Conservation (phyloP, 345 rosid species). For the Pistacia vera region DNA sequence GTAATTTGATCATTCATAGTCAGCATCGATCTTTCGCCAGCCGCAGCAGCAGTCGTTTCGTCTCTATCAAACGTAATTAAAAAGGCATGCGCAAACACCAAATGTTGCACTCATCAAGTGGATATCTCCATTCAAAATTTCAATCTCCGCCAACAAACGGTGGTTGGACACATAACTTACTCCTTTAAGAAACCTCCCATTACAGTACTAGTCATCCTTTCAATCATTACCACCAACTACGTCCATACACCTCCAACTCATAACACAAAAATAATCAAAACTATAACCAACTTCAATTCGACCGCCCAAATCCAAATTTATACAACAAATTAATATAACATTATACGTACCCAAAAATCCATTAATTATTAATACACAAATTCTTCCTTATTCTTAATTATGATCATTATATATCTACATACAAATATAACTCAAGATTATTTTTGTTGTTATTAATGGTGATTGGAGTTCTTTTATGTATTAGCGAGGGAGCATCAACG, state of each 20-base stretch:
- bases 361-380: background rate
- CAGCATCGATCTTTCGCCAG: no score
- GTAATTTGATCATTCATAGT: no score
- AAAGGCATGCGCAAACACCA: no score
- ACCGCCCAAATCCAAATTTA: background rate
- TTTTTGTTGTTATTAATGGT: background rate
- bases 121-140: background rate
- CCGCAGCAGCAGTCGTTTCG: no score
- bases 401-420: background rate
- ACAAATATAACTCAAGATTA: background rate
- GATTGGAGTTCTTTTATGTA: background rate
- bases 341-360: background rate
- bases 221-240: background rate
- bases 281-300: conserved; percentile 27
- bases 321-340: no score
- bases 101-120: background rate
- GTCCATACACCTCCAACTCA: background rate
- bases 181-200: background rate
- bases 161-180: conserved; percentile 22
- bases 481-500: conserved; percentile 34
- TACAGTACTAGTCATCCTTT: background rate
- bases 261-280: background rate
- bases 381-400: background rate
- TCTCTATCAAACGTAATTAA: no score
- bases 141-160: conserved; percentile 19